phyloP scores from a whole-genome alignment of 495 filamentous ascomycete genomes.

The Niebla homalea region DNA sequence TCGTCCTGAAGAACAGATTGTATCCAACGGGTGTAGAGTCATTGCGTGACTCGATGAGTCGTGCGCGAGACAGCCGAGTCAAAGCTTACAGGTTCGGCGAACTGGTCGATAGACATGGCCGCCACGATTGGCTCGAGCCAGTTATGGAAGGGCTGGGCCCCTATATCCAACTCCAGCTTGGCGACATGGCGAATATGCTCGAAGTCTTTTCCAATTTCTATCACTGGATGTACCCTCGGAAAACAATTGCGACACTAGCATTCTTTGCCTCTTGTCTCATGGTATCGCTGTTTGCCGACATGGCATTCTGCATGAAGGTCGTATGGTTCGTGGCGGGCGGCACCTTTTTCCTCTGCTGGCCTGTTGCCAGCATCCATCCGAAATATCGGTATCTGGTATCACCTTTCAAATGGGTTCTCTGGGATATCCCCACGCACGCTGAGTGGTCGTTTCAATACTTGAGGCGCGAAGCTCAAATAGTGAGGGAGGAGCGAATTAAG shows the following conservation, averaged over 20 bases:
- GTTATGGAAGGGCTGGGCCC: slow-evolving; percentile 27
- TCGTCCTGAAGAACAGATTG: slow-evolving; percentile 24
- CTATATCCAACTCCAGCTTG: slow-evolving; percentile 29
- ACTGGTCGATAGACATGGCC: slow-evolving; percentile 30
- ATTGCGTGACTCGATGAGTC: slow-evolving; percentile 24
- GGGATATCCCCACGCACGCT: slow-evolving; percentile 28
- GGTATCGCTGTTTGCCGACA: slow-evolving; percentile 19
- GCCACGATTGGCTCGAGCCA: slow-evolving; percentile 27
- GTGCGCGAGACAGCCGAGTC: slow-evolving; percentile 16
- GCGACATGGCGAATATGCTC: slow-evolving; percentile 29
- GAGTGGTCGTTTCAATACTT: slow-evolving; percentile 30
- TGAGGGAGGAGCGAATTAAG: slow-evolving; percentile 18
- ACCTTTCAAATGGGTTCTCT: slow-evolving; percentile 30
- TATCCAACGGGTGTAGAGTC: slow-evolving; percentile 23
- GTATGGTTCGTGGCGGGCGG: slow-evolving; percentile 26
- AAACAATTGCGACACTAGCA: slow-evolving; percentile 23
- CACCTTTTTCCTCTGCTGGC: slow-evolving; percentile 30
- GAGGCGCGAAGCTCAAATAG: slow-evolving; percentile 20
- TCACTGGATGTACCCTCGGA: slow-evolving; percentile 26
- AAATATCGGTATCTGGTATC: slow-evolving; percentile 30
- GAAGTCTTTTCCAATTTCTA: slow-evolving; percentile 34
- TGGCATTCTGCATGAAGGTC: slow-evolving; percentile 26
- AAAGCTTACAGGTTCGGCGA: slow-evolving; percentile 26
- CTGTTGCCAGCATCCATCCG: slow-evolving; percentile 28
- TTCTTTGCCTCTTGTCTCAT: slow-evolving; percentile 23